Conservation (phyloP, 202 grass and related monocot genomes). For the Saccharum hybrid region DNA sequence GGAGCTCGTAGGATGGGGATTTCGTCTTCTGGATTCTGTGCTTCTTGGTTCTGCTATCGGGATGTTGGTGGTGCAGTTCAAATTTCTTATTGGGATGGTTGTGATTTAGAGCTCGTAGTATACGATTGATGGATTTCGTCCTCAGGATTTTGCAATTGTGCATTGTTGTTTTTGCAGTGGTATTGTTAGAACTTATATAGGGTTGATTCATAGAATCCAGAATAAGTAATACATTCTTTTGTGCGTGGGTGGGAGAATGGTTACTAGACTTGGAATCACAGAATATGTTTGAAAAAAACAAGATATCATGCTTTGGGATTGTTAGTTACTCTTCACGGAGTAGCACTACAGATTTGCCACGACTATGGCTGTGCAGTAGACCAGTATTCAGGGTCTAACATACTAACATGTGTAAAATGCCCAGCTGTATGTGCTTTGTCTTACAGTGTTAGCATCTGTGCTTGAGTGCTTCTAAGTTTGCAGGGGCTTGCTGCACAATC, state of each 20-base stretch:
- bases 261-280: neutral
- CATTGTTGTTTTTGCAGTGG: slow-evolving; percentile 30
- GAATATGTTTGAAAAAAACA: neutral
- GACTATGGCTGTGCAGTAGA: slow-evolving; percentile 21
- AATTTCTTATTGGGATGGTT: slow-evolving; percentile 21
- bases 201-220: neutral
- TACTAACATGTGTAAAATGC: neutral
- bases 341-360: neutral
- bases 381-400: slow-evolving; percentile 8
- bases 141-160: slow-evolving; percentile 19
- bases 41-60: slow-evolving; percentile 5
- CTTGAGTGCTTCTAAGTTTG: neutral
- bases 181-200: neutral
- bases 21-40: neutral
- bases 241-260: neutral
- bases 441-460: neutral
- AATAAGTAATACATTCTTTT: slow-evolving; percentile 2
- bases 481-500: neutral
- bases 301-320: neutral
- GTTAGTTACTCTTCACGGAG: neutral
- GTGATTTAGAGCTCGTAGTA: neutral
- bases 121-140: neutral
- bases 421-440: neutral
- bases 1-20: neutral
- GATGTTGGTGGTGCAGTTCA: slow-evolving; percentile 10